Base-by-base conservation (phyloP, 441 rosid species). In the Daphne laureola region DNA sequence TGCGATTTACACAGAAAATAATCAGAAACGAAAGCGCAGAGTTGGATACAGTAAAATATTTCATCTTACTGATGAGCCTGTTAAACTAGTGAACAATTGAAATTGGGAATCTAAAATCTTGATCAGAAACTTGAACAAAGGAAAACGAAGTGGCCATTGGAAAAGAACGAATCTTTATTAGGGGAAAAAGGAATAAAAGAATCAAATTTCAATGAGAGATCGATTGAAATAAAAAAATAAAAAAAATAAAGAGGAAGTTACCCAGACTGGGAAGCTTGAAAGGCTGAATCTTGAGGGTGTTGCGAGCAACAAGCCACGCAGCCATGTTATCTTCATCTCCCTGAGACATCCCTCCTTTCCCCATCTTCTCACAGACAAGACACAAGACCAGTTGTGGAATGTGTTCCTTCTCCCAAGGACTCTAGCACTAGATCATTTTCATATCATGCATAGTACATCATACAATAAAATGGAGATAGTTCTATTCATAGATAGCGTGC, bases 231-330 rank as follows among this genome's bases (percentile, higher is more conserved):
- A 23, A 27, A 42, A 5, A 12, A 45, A 18, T 21, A 17, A 27
- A 38, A 18, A 23, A 27, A 42, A 5, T 8, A 45, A 18, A 2
- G 25, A 21, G 25, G 25, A 31, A 31, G 11, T 12, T 70, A 89
- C 97, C 95, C 18, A 89, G 83, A 41, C 88, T 50, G 68, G 98
- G 97, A 25, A 87, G 96, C 55, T 55, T 58, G 71, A 80, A 89
- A 63, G 80, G 97, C 64, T 83, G 95, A 73, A 93, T 87, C 83
- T 84, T 87, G 78, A 93, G 90, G 55, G 75, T 82, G 74, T 93
- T 82, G 70, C 83, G 26, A 57, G 82, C 79, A 61, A 85, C 72
- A 54, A 87, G 83, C 96, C 96, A 93, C 66, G 93, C 98, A 64
- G 87, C 98, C 97, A 83, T 69, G 78, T 89, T 93, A 58, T 74